Conservation (phyloP, 176 grass and related monocot genomes). For the Lolium perenne region DNA sequence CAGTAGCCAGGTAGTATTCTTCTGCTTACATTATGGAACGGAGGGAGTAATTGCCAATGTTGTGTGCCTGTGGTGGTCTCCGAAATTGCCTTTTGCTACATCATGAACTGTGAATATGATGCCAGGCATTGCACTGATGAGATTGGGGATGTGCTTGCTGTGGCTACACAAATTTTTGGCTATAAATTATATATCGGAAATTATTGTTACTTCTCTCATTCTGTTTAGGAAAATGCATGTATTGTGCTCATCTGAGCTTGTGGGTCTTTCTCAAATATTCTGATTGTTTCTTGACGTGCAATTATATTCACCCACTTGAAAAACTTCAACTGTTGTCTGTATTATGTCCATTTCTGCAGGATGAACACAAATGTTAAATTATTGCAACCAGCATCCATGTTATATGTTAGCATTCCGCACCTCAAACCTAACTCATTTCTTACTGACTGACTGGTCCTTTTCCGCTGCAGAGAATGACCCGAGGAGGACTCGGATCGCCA, state of each 20-base stretch:
- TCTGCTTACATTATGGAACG: too few relatives aligned
- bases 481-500: constrained; percentile 80
- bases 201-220: not conserved
- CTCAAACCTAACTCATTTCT: not conserved
- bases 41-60: too few relatives aligned
- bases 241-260: not conserved
- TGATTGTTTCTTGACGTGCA: too few relatives aligned
- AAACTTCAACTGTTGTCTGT: not conserved
- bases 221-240: not conserved
- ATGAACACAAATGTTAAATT: not conserved
- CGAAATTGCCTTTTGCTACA: not conserved
- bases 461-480: constrained; percentile 82
- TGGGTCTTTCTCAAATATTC: too few relatives aligned
- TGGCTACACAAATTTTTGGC: not conserved
- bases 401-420: not conserved
- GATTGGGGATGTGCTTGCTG: not conserved
- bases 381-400: not conserved
- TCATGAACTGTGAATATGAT: not conserved
- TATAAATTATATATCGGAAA: not conserved
- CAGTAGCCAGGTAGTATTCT: too few relatives aligned
- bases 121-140: not conserved
- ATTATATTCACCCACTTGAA: too few relatives aligned
- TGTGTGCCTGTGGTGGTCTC: not conserved
- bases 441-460: not conserved
- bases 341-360: not conserved